Base-by-base conservation (phyloP, 768 basidiomycete genomes). In the Serpula lacrymans region DNA sequence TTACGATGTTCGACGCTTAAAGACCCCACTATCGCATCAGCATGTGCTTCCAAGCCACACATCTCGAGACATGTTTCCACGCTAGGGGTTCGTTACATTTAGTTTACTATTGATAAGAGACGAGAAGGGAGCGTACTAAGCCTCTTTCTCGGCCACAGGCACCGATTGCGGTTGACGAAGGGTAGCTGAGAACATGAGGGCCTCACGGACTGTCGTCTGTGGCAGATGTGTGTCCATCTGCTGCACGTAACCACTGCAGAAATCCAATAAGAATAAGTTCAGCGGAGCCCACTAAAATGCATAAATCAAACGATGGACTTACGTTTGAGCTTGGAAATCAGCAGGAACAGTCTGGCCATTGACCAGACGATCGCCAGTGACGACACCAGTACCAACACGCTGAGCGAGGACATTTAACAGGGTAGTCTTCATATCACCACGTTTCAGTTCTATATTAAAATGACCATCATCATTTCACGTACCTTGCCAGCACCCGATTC, bases 181-280 rank as follows among this genome's bases (percentile, higher is more conserved):
- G 37, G 74, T 77, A 3, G 89, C 90, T 1, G 88, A 91, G 63
- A 89, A 84, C 28, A 78, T 62, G 7, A 93, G 66, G 1, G 89
- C 88, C 53, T 93, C 88, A 20, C 86, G 76, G 11, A 93, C 88
- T 6, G 88, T 92, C 2, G 78, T 63, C 6, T 81, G 78, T 18
- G 79, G 74, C 14, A 84, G 71, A 62, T 93, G 91, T 0, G 80
- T 84, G 50, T 90, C 88, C 70, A 78, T 77, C 55, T 95, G 92
- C 53, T 94, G 89, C 45, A 82, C 84, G 52, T 88, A 91, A 0
- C 86, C 88, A 33, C 79, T 82, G 24, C 6, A 43, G 29, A 46
- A 41, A 31, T n/a, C 38, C 7, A 41, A 14, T 3, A 10, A 39
- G 20, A 11, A 39, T 16, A 21, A 43, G 39, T n/a, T 13, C 13